Percentiles rank a stretch among this genome's conserved stretches.
phyloP scores from a whole-genome alignment of 176 grass and related monocot species.

The Thalia dealbata region DNA sequence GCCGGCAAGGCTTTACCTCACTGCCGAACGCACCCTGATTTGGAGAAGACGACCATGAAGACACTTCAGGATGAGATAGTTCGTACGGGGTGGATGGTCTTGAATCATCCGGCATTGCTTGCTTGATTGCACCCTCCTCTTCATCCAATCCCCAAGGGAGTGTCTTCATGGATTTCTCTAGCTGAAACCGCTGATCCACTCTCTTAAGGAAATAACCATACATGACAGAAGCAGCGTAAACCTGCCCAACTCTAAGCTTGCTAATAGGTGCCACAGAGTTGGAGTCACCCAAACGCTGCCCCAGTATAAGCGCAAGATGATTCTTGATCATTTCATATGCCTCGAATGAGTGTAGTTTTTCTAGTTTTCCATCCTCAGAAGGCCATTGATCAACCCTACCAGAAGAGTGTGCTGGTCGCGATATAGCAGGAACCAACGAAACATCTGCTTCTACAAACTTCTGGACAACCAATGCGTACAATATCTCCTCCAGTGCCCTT shows the following conservation, averaged over 20 bases:
- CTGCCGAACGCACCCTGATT: slow-evolving; percentile 28
- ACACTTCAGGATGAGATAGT: slow-evolving; percentile 42
- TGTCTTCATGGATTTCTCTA: slow-evolving; percentile 80
- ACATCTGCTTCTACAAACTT: slow-evolving; percentile 85
- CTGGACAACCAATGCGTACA: slow-evolving; percentile 82
- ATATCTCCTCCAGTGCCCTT: slow-evolving; percentile 84
- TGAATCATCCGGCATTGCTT: slow-evolving; percentile 43
- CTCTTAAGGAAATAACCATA: slow-evolving; percentile 97
- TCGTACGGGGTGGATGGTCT: slow-evolving; percentile 30
- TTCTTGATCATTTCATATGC: slow-evolving; percentile 99
- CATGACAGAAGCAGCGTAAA: slow-evolving; percentile 96
- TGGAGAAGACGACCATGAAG: slow-evolving; percentile 41
- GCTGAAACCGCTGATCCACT: slow-evolving; percentile 89
- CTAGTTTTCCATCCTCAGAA: slow-evolving; percentile 50
- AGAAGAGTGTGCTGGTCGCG: slow-evolving; percentile 41
- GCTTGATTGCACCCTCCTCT: slow-evolving; percentile 34
- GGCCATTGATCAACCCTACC: slow-evolving; percentile 51
- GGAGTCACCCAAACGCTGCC: slow-evolving; percentile 48
- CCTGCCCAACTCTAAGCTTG: slow-evolving; percentile 87
- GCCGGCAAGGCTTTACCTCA: slow-evolving; percentile 54
- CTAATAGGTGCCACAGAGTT: slow-evolving; percentile 67
- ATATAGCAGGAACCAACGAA: slow-evolving; percentile 64
- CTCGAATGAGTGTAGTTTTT: slow-evolving; percentile 55
- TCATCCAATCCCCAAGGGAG: slow-evolving; percentile 68
- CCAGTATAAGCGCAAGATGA: slow-evolving; percentile 78